Evolutionary conservation across 192 early-diverging fungal species (phyloP).

Genomic region (Chytriomyces confervae): DNA sequence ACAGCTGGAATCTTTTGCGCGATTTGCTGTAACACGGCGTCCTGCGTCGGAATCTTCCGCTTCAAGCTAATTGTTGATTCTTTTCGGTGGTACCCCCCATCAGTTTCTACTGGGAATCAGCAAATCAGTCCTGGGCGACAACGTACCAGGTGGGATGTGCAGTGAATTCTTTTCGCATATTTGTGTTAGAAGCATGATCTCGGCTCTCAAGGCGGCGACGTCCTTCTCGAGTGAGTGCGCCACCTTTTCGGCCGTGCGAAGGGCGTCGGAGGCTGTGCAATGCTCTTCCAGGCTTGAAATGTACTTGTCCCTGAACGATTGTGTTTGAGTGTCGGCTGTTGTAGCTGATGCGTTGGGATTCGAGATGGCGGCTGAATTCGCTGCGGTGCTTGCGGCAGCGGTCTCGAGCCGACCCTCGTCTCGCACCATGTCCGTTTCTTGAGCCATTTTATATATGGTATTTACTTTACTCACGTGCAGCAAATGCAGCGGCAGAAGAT

Average conservation of each 20-base stretch:
- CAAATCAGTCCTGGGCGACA: neutral
- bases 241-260: neutral
- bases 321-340: no score
- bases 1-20: neutral
- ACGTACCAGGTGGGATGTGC: neutral
- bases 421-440: no score
- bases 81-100: neutral
- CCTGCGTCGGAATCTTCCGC: neutral
- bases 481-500: no score
- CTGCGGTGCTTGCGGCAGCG: no score
- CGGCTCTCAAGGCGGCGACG: neutral
- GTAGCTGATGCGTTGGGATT: no score
- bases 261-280: conserved; percentile 9
- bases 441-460: no score
- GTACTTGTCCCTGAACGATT: conserved; percentile 18
- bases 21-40: neutral
- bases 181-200: neutral
- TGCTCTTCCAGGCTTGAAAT: conserved; percentile 12
- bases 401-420: no score
- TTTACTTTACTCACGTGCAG: no score
- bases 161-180: neutral
- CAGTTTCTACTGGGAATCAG: no score
- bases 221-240: conserved; percentile 14
- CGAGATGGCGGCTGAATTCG: no score
- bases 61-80: neutral